These are phyloP conservation scores for Rugiboletus extremiorientalis DNA, from an alignment of 1,284 basidiomycete species.

Conservation along the genomic window DNA sequence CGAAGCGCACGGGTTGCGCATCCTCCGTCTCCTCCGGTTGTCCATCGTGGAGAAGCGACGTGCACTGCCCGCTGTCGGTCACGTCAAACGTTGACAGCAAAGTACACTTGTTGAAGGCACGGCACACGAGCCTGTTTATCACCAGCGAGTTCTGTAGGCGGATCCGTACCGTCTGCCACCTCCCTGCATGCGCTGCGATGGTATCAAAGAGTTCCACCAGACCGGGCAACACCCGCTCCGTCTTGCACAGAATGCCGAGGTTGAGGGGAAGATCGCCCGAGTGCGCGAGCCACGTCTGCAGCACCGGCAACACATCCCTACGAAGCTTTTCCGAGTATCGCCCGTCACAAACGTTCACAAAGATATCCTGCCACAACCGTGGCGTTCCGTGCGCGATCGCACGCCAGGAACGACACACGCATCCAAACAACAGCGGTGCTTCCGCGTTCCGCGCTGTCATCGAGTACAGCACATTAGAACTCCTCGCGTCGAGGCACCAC, in stretches of 20 bases:
- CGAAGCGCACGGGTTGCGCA: constrained; percentile 7
- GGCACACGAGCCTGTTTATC: constrained; percentile 14
- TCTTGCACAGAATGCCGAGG: constrained; percentile 20
- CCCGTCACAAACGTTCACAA: constrained; percentile 23
- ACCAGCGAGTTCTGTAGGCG: constrained; percentile 20
- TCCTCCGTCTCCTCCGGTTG: neutral
- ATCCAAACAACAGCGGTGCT: constrained; percentile 25
- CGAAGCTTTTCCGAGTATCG: constrained; percentile 24
- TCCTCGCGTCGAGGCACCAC: constrained; percentile 12
- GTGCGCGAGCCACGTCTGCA: constrained; percentile 23
- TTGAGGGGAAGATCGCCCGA: constrained; percentile 26
- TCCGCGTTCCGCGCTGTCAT: constrained; percentile 1
- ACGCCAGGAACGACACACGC: constrained; percentile 27
- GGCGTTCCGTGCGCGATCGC: constrained; percentile 19
- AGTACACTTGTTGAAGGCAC: constrained; percentile 13
- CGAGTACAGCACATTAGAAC: neutral
- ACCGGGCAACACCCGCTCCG: constrained; percentile 26
- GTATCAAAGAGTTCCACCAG: constrained; percentile 20
- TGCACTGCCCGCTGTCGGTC: constrained; percentile 23
- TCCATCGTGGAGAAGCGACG: constrained; percentile 4
- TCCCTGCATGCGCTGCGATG: constrained; percentile 13
- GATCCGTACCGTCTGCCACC: constrained; percentile 25
- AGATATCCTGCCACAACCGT: constrained; percentile 21
- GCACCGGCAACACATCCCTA: constrained; percentile 17
- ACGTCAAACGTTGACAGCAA: constrained; percentile 20